phyloP scores from a whole-genome alignment of 2,329 filamentous ascomycete genomes.

The Trichoderma asperellum region DNA sequence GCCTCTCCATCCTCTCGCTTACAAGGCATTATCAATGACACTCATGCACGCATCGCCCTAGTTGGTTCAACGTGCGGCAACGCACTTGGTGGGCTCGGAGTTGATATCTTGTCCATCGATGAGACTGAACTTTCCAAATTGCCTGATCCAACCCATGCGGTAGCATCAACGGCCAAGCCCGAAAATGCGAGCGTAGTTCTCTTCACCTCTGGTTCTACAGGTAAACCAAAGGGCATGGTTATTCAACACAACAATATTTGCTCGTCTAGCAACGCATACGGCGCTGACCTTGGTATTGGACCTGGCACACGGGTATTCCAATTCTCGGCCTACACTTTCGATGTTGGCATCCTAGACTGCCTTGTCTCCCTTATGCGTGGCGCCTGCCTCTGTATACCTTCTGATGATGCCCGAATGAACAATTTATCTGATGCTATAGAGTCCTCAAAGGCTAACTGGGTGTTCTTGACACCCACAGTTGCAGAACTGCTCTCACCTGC shows the following conservation, averaged over 20 bases:
- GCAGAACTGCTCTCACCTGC: constrained; percentile 26
- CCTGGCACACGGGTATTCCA: constrained; percentile 30
- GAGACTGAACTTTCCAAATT: neutral
- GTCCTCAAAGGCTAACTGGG: constrained; percentile 17
- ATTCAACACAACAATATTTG: constrained; percentile 27
- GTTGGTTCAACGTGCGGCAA: neutral
- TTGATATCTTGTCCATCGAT: constrained; percentile 14
- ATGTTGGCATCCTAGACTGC: constrained; percentile 32
- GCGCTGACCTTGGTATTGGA: constrained; percentile 14
- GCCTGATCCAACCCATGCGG: neutral
- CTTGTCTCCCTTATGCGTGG: constrained; percentile 31
- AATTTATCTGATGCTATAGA: constrained; percentile 29
- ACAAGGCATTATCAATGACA: neutral
- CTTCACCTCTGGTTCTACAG: constrained; percentile 25
- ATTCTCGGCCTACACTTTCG: constrained; percentile 33
- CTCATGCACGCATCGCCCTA: neutral
- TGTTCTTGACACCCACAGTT: constrained; percentile 32
- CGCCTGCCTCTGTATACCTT: constrained; percentile 33
- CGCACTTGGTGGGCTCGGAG: neutral
- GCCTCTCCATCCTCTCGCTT: neutral
- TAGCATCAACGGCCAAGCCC: neutral
- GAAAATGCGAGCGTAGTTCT: constrained; percentile 21
- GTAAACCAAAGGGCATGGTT: constrained; percentile 24
- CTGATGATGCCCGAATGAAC: constrained; percentile 29
- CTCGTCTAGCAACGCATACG: constrained; percentile 23